A percentile compares a stretch with the other conserved stretches of the same genome.
Evolutionary conservation across 202 grass and related monocot species (phyloP).

Genomic region (Panicum virgatum): DNA sequence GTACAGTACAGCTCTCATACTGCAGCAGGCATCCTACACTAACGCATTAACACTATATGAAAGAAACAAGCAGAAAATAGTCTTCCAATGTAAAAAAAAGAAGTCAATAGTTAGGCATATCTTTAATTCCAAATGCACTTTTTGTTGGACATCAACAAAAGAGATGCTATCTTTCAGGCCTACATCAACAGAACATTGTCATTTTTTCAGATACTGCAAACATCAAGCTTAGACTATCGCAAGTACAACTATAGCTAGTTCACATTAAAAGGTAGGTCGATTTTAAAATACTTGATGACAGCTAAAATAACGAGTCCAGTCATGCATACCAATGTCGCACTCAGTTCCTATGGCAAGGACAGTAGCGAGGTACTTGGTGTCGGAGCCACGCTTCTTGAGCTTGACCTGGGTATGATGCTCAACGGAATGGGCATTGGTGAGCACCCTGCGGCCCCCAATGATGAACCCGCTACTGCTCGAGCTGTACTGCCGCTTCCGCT

Average conservation of each 20-base stretch:
- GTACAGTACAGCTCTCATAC: constrained; percentile 11
- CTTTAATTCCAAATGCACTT: background rate
- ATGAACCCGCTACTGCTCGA: constrained; percentile 89
- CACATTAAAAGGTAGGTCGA: background rate
- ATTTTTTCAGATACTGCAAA: background rate
- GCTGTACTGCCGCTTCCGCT: constrained; percentile 92
- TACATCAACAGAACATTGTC: background rate
- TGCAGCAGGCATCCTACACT: background rate
- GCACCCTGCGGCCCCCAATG: constrained; percentile 68
- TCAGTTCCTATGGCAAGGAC: constrained; percentile 93
- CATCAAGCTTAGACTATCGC: background rate
- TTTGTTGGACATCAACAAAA: background rate
- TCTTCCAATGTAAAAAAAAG: constrained; percentile 16
- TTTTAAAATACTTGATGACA: background rate
- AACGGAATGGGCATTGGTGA: constrained; percentile 93
- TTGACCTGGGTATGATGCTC: constrained; percentile 96
- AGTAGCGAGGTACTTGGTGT: constrained; percentile 90
- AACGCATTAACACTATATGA: background rate
- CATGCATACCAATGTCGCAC: constrained; percentile 82
- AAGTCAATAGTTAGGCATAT: background rate
- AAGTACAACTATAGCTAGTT: constrained; percentile 10
- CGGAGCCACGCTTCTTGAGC: constrained; percentile 89
- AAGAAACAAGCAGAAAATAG: background rate
- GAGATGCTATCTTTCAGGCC: background rate
- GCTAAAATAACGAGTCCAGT: background rate